A percentile compares a stretch with the other conserved stretches of the same genome.
These are phyloP conservation scores for Whalleya microplaca DNA, from an alignment of 2,329 filamentous ascomycete species.

Conservation along the genomic window DNA sequence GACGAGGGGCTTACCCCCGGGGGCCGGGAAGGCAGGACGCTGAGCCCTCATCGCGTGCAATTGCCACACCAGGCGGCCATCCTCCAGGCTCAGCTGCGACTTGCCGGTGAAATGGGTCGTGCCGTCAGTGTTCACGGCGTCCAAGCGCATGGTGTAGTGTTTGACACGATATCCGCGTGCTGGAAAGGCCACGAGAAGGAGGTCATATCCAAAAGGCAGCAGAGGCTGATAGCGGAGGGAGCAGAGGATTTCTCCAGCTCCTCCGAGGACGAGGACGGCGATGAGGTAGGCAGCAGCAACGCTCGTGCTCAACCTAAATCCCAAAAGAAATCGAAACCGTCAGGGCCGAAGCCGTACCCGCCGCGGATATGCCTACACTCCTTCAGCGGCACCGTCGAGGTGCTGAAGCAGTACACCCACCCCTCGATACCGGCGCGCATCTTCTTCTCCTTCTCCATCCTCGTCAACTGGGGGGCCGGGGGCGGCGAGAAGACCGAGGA, in stretches of 20 bases:
- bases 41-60: slow-evolving; percentile 70
- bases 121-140: slow-evolving; percentile 75
- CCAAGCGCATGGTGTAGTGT: slow-evolving; percentile 73
- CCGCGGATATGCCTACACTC: slow-evolving; percentile 93
- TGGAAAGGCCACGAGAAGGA: slow-evolving; percentile 74
- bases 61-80: slow-evolving; percentile 71
- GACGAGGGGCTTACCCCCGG: slow-evolving; percentile 65
- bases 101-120: slow-evolving; percentile 69
- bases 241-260: slow-evolving; percentile 51
- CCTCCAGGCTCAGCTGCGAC: slow-evolving; percentile 67
- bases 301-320: slow-evolving; percentile 19
- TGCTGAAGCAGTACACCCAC: slow-evolving; percentile 77
- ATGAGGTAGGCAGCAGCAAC: no score
- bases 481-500: slow-evolving; percentile 59
- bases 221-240: slow-evolving; percentile 50
- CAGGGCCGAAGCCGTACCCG: slow-evolving; percentile 67
- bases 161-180: slow-evolving; percentile 64
- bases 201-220: slow-evolving; percentile 63
- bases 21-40: slow-evolving; percentile 67
- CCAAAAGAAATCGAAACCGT: slow-evolving; percentile 18
- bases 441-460: slow-evolving; percentile 86
- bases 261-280: slow-evolving; percentile 43
- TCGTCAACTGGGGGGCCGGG: slow-evolving; percentile 73
- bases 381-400: slow-evolving; percentile 78
- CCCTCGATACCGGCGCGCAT: slow-evolving; percentile 73